A percentile compares a stretch with the other conserved stretches of the same genome.
Conservation (phyloP, 2,329 filamentous ascomycete genomes). For the Phaeosphaeriaceae sp. region DNA sequence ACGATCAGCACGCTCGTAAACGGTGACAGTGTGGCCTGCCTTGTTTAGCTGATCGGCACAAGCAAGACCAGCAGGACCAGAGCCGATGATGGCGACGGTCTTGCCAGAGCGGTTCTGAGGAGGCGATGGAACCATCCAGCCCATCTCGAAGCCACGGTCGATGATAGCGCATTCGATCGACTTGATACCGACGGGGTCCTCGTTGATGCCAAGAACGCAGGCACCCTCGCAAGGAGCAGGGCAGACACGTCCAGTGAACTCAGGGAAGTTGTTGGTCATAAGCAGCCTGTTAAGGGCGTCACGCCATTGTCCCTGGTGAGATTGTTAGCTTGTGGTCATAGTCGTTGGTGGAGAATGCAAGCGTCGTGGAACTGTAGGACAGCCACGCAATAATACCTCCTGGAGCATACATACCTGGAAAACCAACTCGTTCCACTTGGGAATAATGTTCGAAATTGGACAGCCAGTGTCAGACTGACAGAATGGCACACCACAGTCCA, state of each 20-base stretch:
- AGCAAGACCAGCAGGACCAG: conserved; percentile 89
- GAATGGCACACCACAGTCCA: conserved; percentile 99
- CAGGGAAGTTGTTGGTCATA: conserved; percentile 98
- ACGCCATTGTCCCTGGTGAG: conserved; percentile 71
- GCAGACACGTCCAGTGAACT: conserved; percentile 96
- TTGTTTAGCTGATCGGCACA: conserved; percentile 93
- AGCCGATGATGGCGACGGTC: conserved; percentile 87
- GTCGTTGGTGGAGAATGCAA: neutral
- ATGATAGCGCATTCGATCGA: conserved; percentile 98
- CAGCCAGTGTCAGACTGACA: conserved; percentile 96
- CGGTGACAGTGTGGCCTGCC: conserved; percentile 84
- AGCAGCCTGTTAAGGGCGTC: conserved; percentile 90
- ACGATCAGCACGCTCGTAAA: conserved; percentile 93
- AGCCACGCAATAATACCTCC: neutral
- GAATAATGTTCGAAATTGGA: conserved; percentile 92
- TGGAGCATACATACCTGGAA: conserved; percentile 21
- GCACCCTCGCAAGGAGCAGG: conserved; percentile 96
- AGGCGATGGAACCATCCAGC: conserved; percentile 90
- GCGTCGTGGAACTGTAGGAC: no score
- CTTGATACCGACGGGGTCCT: conserved; percentile 97
- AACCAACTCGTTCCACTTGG: conserved; percentile 92
- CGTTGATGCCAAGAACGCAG: conserved; percentile 94
- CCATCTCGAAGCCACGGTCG: conserved; percentile 95
- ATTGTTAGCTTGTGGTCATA: neutral
- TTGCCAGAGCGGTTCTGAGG: conserved; percentile 86